Conservation (phyloP, 2,329 filamentous ascomycete genomes). For the Chaetomium sp. region DNA sequence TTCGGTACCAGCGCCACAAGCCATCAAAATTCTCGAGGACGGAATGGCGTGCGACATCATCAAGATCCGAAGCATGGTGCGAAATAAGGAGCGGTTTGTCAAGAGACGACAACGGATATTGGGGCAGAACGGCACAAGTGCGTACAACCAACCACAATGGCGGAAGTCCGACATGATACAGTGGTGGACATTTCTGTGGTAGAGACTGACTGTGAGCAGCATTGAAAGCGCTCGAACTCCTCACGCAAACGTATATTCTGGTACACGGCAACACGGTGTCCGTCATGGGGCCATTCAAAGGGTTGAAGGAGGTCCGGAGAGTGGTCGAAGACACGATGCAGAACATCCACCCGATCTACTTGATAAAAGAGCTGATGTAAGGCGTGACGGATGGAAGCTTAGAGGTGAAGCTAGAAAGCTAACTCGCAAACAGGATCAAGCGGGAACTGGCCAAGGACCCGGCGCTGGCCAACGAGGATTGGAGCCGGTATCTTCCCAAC, state of each 20-base stretch:
- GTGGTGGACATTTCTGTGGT: background rate
- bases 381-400: background rate
- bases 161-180: background rate
- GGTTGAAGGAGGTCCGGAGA: constrained; percentile 82
- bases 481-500: constrained; percentile 93
- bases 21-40: constrained; percentile 90
- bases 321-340: constrained; percentile 94
- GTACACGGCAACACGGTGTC: constrained; percentile 96
- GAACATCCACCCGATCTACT: constrained; percentile 93
- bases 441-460: constrained; percentile 18
- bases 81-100: constrained; percentile 92
- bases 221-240: constrained; percentile 84
- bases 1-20: constrained; percentile 88
- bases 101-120: constrained; percentile 91
- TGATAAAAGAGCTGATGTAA: constrained; percentile 29
- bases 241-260: constrained; percentile 87
- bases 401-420: background rate
- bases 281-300: constrained; percentile 87
- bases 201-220: constrained; percentile 13
- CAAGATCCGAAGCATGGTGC: constrained; percentile 84
- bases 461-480: constrained; percentile 80
- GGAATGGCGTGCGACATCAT: constrained; percentile 89
- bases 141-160: background rate
- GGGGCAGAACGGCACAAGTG: constrained; percentile 80
- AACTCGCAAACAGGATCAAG: constrained; percentile 20